Evolutionary conservation across 2,329 filamentous ascomycete genomes (phyloP), one percentile per base, ranked within the genome.

Genomic region (Orbilia quercus): DNA sequence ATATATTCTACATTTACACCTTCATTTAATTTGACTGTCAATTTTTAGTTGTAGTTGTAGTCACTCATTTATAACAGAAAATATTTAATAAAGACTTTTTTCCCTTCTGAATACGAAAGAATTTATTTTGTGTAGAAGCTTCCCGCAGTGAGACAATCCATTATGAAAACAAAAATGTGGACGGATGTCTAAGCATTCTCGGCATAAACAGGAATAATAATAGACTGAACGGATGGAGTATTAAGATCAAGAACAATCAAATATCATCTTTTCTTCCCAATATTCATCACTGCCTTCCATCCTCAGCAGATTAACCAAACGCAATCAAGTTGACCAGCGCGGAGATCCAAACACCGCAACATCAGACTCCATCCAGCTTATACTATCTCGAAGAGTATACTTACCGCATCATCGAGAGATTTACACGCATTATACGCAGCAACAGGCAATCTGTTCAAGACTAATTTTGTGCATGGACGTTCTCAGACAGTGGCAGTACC

Each of bases 401-500:
- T 58, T 44, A 71, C 66, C 9, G 23, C 18, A 18, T 55, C 34
- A 20, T 71, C 58, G 6, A 57, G 25, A 1, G 44, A 22, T 20
- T 18, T 22, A 11, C 58, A 64, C 1, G 51, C 28, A 16, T 45
- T 23, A 20, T 31, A 50, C 7, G 53, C 59, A 11, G 18, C 12
- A 12, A 28, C 12, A 1, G 66, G 51, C 7, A 28, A 9, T 9
- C 16, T 18, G 2, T 60, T 25, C 16, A 72, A 23, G 14, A 45
- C 60, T 3, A 54, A 7, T 18, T 51, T 14, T 9, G 66, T 64
- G 18, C 66, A 72, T 7, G 66, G 66, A 7, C 59, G 31, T 31
- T 64, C 66, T 58, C 66, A 72, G 9, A 53, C 23, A 16, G 64
- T 64, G 5, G 18, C 20, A 1, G 58, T 71, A 7, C 66, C 66